Percentiles rank a stretch among this genome's conserved stretches.
Conservation (phyloP, 2,329 filamentous ascomycete genomes). For the Cladosporium sp. region DNA sequence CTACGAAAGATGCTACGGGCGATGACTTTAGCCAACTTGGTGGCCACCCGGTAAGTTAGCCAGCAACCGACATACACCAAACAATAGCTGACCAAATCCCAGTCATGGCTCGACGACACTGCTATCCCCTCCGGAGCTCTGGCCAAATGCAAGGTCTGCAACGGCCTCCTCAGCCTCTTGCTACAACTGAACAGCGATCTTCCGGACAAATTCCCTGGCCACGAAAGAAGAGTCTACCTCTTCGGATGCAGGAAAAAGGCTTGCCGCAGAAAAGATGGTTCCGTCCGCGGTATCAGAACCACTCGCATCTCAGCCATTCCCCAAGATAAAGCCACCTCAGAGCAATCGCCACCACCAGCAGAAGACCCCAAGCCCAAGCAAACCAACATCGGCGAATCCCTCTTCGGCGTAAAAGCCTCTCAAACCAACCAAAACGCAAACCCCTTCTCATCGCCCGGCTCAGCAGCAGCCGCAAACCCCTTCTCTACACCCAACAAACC, state of each 20-base stretch:
- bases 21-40: conserved; percentile 87
- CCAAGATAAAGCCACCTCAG: conserved; percentile 22
- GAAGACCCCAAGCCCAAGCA: conserved; percentile 28
- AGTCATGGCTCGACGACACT: conserved; percentile 82
- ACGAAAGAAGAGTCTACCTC: conserved; percentile 85
- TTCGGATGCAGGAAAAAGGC: conserved; percentile 76
- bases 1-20: conserved; percentile 73
- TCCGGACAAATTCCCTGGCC: conserved; percentile 79
- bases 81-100: background rate
- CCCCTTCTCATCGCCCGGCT: conserved; percentile 59
- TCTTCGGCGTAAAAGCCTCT: conserved; percentile 65
- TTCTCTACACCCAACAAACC: conserved; percentile 33
- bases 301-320: conserved; percentile 51
- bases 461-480: conserved; percentile 40
- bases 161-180: conserved; percentile 76
- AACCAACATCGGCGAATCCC: conserved; percentile 61
- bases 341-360: conserved; percentile 23
- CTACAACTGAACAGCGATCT: conserved; percentile 90
- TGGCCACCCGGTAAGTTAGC: conserved; percentile 71
- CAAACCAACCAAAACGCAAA: conserved; percentile 46
- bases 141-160: conserved; percentile 85
- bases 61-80: background rate
- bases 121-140: conserved; percentile 72
- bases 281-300: conserved; percentile 72
- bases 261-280: conserved; percentile 81